Base-by-base conservation (phyloP, 169 alveolate species). In the Eimeria brunetti region DNA sequence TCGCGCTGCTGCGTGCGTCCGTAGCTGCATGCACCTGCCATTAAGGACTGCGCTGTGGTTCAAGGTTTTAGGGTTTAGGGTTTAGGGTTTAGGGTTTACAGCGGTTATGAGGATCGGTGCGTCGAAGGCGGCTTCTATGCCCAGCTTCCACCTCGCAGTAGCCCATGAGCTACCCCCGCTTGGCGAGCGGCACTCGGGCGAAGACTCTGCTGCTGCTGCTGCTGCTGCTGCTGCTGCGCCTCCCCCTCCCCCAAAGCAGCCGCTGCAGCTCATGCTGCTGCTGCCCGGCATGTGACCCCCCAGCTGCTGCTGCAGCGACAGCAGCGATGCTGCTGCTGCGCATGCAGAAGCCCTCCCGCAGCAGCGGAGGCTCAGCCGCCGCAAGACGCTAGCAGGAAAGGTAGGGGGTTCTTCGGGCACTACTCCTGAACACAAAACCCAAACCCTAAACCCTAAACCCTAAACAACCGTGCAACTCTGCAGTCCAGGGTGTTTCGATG, bases 101-200 rank as follows among this genome's bases (percentile, higher is more conserved):
- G 96, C 94, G 24, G 95, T 95, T 69, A 93, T 58, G 30, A 95
- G 91, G 8, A 94, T 84, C 1, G 95, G 91, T 11, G 96, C 85
- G 38, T 93, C 97, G 41, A 95, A 83, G 2, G 91, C 95, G 0
- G 96, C 89, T n/a, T 95, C 96, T 1, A 95, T 80, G 14, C 97
- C 97, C 3, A 95, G 78, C 85, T 84, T 95, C 97, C 97, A 95
- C 41, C 97, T 81, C 14, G 95, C 58, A 4, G 96, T 1, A n/a
- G 96, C 36, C 84, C 92, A 89, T 1, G 95, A 92, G 16, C 62
- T 18, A 0, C 86, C 84, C 12, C 38, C 60, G 18, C 64, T 38
- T 0, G 94, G 73, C 9, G 88, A 84, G 89, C 80, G 89, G 38
- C 83, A 64, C 38, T 69, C 93, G 8, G 78, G 93, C 3, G 88